These are phyloP conservation scores for Tilletia indica DNA, from an alignment of 1,284 basidiomycete species.

Conservation along the genomic window DNA sequence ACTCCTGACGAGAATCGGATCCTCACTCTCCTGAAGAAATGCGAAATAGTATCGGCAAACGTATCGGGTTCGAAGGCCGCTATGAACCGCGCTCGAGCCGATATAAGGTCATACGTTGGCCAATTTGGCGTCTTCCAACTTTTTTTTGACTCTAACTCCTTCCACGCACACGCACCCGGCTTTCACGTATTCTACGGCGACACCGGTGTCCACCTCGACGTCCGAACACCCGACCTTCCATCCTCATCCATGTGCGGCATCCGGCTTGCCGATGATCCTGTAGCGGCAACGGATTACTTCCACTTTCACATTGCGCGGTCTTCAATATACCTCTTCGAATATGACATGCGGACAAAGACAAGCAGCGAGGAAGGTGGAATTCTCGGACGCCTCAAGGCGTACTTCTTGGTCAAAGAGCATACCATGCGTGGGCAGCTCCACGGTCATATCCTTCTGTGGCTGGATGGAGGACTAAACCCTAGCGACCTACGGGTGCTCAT, in stretches of 20 bases:
- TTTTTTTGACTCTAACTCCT: background rate
- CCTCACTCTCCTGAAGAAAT: background rate
- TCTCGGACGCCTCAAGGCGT: background rate
- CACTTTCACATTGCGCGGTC: background rate
- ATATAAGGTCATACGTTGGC: background rate
- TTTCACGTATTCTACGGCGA: background rate
- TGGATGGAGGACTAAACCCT: background rate
- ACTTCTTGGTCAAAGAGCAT: background rate
- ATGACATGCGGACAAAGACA: background rate
- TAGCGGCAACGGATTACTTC: background rate
- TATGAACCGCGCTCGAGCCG: background rate
- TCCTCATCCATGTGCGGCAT: background rate
- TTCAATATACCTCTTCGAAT: background rate
- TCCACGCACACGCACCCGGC: background rate
- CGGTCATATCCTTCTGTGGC: background rate
- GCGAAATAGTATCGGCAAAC: background rate
- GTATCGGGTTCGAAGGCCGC: background rate
- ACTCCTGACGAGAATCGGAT: too few species aligned
- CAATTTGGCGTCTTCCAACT: background rate
- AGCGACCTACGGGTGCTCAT: background rate
- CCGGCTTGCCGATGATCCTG: conserved; percentile 3
- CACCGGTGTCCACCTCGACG: background rate
- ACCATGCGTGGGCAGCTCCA: conserved; percentile 3
- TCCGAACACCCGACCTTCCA: background rate
- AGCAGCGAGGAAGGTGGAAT: background rate